Conservation (phyloP, 2,329 filamentous ascomycete species). For the Venturia aucupariae region DNA sequence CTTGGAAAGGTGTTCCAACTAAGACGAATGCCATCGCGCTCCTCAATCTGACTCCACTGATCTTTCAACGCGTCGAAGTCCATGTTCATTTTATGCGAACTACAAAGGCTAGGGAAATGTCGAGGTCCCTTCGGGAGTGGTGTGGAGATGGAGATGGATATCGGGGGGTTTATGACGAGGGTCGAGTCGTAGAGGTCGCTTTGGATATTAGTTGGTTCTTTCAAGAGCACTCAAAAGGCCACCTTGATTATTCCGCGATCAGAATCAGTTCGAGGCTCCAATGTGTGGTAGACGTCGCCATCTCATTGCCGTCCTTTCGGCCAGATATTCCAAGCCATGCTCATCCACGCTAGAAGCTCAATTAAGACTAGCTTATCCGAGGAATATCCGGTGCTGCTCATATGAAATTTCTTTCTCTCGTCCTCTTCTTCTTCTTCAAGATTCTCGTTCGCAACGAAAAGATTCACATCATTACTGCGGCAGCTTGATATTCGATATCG, state of each 20-base stretch:
- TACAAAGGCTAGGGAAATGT: conserved; percentile 7
- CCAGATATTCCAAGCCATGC: conserved; percentile 2
- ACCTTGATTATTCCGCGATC: background rate
- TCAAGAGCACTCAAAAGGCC: conserved; percentile 4
- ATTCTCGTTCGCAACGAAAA: conserved; percentile 41
- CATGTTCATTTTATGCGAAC: conserved; percentile 45
- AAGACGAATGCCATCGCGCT: conserved; percentile 87
- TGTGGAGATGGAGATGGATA: conserved; percentile 14
- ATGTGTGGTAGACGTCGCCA: background rate
- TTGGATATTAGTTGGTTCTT: background rate
- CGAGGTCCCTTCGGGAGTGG: conserved; percentile 14
- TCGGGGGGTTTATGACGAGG: background rate
- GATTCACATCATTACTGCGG: conserved; percentile 50
- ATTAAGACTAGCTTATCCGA: background rate
- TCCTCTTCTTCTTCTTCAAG: conserved; percentile 30
- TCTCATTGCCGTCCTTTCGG: background rate
- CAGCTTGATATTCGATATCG: conserved; percentile 43
- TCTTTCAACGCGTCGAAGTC: conserved; percentile 92
- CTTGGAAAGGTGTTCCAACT: conserved; percentile 99
- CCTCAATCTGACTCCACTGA: conserved; percentile 93
- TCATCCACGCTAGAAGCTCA: background rate
- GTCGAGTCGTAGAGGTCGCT: background rate
- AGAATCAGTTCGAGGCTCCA: background rate
- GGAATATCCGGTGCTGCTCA: background rate
- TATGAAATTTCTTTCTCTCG: background rate